phyloP scores from a whole-genome alignment of 2,329 filamentous ascomycete species.

The Calonectria pauciramosa region DNA sequence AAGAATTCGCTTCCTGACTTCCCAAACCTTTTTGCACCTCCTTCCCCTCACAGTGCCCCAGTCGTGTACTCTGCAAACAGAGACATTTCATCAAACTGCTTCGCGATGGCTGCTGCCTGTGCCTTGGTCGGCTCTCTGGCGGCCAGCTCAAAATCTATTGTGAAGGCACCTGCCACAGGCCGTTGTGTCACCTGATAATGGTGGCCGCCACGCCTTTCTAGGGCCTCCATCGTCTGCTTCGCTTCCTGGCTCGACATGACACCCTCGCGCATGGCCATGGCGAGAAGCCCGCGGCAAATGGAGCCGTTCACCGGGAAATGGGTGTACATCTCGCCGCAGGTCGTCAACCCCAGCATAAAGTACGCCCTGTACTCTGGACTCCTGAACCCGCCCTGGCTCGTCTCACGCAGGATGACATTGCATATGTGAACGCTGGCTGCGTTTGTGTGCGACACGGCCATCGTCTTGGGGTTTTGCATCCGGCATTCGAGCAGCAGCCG shows the following conservation, averaged over 20 bases:
- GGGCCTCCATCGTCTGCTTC: background rate
- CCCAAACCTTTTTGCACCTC: too few species aligned
- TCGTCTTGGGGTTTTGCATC: background rate
- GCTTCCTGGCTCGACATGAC: background rate
- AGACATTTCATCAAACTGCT: background rate
- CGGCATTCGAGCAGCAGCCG: background rate
- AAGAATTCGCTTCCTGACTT: background rate
- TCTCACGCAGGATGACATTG: background rate
- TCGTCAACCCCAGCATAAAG: background rate
- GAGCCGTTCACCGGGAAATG: background rate
- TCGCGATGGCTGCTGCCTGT: background rate
- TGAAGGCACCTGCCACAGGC: background rate
- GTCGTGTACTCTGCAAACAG: background rate
- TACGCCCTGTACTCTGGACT: background rate
- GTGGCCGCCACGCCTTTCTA: background rate
- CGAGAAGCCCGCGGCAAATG: background rate
- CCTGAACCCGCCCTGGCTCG: background rate
- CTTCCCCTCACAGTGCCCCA: background rate
- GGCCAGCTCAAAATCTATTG: background rate
- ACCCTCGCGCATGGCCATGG: background rate
- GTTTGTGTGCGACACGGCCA: background rate
- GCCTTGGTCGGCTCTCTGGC: background rate
- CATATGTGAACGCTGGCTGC: background rate
- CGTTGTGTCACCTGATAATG: background rate
- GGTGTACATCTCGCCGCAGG: constrained; percentile 4